phyloP scores from a whole-genome alignment of 179 eudicot species.

The Amaranthus tricolor region DNA sequence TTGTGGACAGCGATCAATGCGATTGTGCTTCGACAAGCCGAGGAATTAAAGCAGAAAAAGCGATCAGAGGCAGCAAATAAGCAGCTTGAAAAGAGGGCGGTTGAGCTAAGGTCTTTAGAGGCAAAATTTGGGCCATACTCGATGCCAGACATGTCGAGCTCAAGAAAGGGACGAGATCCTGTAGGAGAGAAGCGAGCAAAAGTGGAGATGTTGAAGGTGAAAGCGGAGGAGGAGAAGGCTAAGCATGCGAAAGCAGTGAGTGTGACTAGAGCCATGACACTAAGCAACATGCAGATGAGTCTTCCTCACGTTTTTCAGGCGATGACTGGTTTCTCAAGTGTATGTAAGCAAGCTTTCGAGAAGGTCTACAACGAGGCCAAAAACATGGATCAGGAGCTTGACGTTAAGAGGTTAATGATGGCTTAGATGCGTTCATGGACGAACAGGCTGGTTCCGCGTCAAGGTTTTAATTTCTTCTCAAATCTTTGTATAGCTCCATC shows the following conservation, averaged over 20 bases:
- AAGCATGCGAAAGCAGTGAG: constrained; percentile 72
- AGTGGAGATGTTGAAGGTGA: constrained; percentile 53
- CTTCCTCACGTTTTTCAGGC: constrained; percentile 92
- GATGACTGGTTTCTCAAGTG: constrained; percentile 80
- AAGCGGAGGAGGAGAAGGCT: constrained; percentile 83
- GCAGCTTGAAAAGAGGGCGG: constrained; percentile 68
- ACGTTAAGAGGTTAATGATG: constrained; percentile 61
- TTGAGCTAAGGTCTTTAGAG: constrained; percentile 60
- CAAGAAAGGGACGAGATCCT: constrained; percentile 43
- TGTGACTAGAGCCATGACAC: constrained; percentile 70
- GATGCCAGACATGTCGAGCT: constrained; percentile 31
- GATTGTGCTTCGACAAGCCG: constrained; percentile 75
- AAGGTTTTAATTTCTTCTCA: background rate
- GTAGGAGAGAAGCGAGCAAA: constrained; percentile 62
- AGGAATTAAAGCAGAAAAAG: constrained; percentile 83
- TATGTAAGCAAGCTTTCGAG: constrained; percentile 64
- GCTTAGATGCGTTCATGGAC: constrained; percentile 11
- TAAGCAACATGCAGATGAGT: constrained; percentile 83
- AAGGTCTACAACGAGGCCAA: constrained; percentile 62
- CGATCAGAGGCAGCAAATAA: constrained; percentile 61
- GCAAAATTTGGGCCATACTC: constrained; percentile 62
- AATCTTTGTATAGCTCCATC: constrained; percentile 6
- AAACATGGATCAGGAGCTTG: constrained; percentile 42
- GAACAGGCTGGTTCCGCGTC: background rate
- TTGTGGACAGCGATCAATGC: constrained; percentile 62